These are phyloP conservation scores for Juncus effusus DNA, from an alignment of 176 grass and related monocot species.

Conservation along the genomic window DNA sequence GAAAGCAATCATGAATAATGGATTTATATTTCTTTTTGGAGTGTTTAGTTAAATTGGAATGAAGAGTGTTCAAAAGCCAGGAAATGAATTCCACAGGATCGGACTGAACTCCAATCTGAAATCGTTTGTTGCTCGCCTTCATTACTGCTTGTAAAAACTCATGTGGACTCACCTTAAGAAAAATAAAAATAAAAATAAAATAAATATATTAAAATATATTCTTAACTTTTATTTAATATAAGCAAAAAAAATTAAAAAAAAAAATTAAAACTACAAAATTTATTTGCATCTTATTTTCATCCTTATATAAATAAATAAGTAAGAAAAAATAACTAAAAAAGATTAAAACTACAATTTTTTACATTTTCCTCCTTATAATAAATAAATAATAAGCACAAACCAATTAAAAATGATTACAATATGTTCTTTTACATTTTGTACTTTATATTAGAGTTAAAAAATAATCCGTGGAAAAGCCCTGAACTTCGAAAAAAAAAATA, in stretches of 20 bases:
- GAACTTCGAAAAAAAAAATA: too few species aligned
- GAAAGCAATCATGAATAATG: conserved; percentile 96
- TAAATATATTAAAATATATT: not conserved
- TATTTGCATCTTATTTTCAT: too few species aligned
- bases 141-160: conserved; percentile 98
- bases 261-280: too few species aligned
- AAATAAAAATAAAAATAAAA: conserved; percentile 8
- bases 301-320: too few species aligned
- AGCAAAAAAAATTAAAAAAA: not conserved
- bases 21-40: conserved; percentile 84
- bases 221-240: not conserved
- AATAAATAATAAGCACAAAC: too few species aligned
- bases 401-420: too few species aligned
- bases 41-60: conserved; percentile 52
- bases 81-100: conserved; percentile 96
- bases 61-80: conserved; percentile 92
- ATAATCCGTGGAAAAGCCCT: too few species aligned
- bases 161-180: conserved; percentile 90
- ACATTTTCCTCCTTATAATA: too few species aligned
- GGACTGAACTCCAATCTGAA: conserved; percentile 97
- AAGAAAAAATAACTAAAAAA: too few species aligned
- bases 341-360: too few species aligned
- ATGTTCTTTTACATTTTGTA: too few species aligned
- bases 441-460: too few species aligned
- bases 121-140: conserved; percentile 84